Evolutionary conservation across 495 filamentous ascomycete species (phyloP).

Genomic region (Bacidia gigantensis): DNA sequence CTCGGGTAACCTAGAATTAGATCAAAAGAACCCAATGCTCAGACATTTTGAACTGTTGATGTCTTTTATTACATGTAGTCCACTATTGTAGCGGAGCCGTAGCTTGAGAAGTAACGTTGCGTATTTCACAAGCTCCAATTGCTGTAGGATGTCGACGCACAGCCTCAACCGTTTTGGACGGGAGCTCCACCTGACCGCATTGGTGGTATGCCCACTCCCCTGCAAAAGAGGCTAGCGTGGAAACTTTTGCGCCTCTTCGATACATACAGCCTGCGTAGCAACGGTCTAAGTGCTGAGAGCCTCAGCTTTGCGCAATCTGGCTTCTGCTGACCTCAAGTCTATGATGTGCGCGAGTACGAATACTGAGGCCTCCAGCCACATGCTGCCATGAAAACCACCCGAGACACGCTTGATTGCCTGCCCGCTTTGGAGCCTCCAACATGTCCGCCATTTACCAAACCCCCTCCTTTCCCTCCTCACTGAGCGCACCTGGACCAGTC

Average conservation of each 20-base stretch:
- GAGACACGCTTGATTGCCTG: background rate
- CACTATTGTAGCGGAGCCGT: too few species aligned
- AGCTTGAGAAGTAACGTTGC: too few species aligned
- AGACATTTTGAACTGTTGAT: too few species aligned
- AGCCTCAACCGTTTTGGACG: too few species aligned
- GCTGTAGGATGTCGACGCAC: too few species aligned
- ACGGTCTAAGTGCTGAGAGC: background rate
- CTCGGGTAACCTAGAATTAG: too few species aligned
- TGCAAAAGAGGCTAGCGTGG: background rate
- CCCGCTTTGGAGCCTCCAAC: background rate
- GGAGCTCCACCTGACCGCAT: too few species aligned
- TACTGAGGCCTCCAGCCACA: background rate
- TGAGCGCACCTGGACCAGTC: conserved; percentile 8
- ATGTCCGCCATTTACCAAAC: conserved; percentile 17
- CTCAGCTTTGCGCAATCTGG: background rate
- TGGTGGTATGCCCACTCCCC: background rate
- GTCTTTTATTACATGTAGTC: too few species aligned
- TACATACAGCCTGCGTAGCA: background rate
- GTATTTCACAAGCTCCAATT: too few species aligned
- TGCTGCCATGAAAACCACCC: background rate
- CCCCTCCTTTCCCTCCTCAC: conserved; percentile 11
- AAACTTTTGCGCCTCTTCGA: background rate
- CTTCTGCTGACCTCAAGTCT: background rate
- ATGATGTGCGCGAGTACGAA: background rate
- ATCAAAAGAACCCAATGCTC: too few species aligned